phyloP scores from a whole-genome alignment of 2,329 filamentous ascomycete genomes.

The Thermothelomyces thermophilus region DNA sequence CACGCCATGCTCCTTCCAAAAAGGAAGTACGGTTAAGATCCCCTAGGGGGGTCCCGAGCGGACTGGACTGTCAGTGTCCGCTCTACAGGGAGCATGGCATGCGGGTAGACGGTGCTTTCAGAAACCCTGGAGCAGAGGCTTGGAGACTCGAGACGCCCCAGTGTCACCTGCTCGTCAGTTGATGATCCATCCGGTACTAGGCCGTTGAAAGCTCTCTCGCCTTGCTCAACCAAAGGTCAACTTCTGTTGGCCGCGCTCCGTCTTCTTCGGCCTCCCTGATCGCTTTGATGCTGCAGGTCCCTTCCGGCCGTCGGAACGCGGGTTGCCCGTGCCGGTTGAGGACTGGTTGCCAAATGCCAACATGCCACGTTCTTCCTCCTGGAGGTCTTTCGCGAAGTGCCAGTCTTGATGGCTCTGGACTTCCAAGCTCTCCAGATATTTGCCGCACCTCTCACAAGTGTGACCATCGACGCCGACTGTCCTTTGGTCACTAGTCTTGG shows the following conservation, averaged over 20 bases:
- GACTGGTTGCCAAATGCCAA: slow-evolving; percentile 37
- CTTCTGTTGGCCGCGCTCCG: slow-evolving; percentile 54
- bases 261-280: slow-evolving; percentile 33
- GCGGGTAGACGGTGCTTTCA: not conserved
- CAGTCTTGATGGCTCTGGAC: slow-evolving; percentile 79
- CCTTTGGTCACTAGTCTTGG: slow-evolving; percentile 29
- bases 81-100: not conserved
- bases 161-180: not conserved
- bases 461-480: slow-evolving; percentile 34
- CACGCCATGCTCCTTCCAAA: not conserved
- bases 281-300: slow-evolving; percentile 37
- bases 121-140: not conserved
- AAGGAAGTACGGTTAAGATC: not conserved
- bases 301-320: slow-evolving; percentile 27
- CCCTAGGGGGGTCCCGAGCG: not conserved
- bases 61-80: not conserved
- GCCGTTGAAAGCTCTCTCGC: not conserved
- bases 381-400: slow-evolving; percentile 86
- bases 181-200: not conserved
- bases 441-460: slow-evolving; percentile 60
- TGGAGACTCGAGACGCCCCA: not conserved
- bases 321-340: slow-evolving; percentile 28
- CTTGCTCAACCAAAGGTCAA: slow-evolving; percentile 50
- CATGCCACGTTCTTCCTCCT: slow-evolving; percentile 53
- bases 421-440: slow-evolving; percentile 50